Percentiles rank a stretch among this genome's conserved stretches.
phyloP scores from a whole-genome alignment of 257 asterid species.

The Nicotiana obtusifolia region DNA sequence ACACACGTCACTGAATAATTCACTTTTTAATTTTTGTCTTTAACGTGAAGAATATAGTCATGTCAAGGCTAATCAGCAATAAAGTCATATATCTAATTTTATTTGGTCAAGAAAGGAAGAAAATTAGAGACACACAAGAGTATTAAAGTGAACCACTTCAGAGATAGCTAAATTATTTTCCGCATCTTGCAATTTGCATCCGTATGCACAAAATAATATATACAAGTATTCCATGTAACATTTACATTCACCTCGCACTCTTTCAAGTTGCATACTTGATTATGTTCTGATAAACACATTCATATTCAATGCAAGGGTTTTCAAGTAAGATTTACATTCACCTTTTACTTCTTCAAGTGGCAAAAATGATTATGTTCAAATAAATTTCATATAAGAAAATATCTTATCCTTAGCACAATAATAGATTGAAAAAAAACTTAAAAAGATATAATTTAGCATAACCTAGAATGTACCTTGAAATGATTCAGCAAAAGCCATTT shows the following conservation, averaged over 20 bases:
- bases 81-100: too few species aligned
- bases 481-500: conserved; percentile 28
- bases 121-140: too few species aligned
- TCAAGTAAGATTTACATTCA: not conserved
- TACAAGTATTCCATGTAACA: not conserved
- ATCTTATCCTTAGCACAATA: too few species aligned
- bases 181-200: not conserved
- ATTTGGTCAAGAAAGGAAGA: too few species aligned
- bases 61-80: too few species aligned
- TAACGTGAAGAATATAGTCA: too few species aligned
- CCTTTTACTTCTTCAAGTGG: not conserved
- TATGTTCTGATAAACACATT: not conserved
- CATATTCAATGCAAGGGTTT: not conserved
- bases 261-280: not conserved
- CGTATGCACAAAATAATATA: not conserved
- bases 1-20: not conserved
- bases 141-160: too few species aligned
- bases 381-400: too few species aligned
- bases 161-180: too few species aligned
- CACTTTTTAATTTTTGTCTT: too few species aligned
- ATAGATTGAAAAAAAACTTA: too few species aligned
- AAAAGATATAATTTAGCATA: too few species aligned
- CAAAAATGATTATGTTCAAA: not conserved
- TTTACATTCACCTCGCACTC: not conserved
- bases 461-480: not conserved